These are phyloP conservation scores for Sequoiadendron giganteum DNA, from an alignment of 75 land plant species.

Conservation along the genomic window DNA sequence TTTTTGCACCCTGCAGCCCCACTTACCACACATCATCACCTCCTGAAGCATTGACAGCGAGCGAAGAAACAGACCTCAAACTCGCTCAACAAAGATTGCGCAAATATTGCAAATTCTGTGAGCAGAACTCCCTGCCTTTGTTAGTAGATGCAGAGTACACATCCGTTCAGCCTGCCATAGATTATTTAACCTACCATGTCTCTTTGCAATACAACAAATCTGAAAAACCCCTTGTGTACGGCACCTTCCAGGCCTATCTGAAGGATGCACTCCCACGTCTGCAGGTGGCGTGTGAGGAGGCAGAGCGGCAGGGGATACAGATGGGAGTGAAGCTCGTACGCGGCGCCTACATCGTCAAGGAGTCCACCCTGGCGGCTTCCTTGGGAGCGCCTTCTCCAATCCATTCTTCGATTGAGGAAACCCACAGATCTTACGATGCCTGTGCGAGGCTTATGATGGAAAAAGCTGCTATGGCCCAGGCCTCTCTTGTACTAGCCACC, in stretches of 20 bases:
- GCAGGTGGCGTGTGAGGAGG: conserved; percentile 31
- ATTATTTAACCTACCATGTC: conserved; percentile 64
- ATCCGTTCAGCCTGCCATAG: conserved; percentile 84
- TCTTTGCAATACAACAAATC: conserved; percentile 42
- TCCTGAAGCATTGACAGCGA: conserved; percentile 58
- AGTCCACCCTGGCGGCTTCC: conserved; percentile 48
- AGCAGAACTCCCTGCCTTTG: conserved; percentile 44
- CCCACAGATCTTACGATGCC: conserved; percentile 65
- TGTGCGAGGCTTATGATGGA: conserved; percentile 78
- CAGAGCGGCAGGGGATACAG: conserved; percentile 45
- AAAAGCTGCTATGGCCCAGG: conserved; percentile 41
- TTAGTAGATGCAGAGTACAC: conserved; percentile 86
- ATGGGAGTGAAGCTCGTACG: conserved; percentile 86
- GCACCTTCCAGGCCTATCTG: conserved; percentile 82
- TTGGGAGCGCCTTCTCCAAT: conserved; percentile 60
- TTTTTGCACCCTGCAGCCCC: conserved; percentile 69
- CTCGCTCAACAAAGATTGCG: conserved; percentile 50
- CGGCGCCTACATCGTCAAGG: conserved; percentile 79
- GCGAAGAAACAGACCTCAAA: conserved; percentile 62
- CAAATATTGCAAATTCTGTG: conserved; percentile 39
- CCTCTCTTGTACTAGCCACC: conserved; percentile 69
- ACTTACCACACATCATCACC: conserved; percentile 52
- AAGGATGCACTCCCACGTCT: conserved; percentile 72
- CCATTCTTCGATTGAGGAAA: conserved; percentile 62
- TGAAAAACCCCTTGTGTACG: conserved; percentile 51